These are phyloP conservation scores for Stevia rebaudiana DNA, from an alignment of 140 eudicot genomes.

Conservation along the genomic window DNA sequence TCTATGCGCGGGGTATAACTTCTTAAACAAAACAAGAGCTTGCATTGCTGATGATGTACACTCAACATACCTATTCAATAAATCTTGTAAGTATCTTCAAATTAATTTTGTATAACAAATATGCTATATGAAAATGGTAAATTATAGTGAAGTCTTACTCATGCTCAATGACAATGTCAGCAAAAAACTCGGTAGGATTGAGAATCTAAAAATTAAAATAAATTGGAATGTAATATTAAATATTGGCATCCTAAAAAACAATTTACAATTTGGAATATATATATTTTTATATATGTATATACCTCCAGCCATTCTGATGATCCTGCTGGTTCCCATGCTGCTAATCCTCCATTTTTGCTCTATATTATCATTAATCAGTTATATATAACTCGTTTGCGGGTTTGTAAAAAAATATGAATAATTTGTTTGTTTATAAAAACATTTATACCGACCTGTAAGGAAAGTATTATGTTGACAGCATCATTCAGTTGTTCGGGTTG, in stretches of 20 bases:
- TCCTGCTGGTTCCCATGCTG: constrained; percentile 93
- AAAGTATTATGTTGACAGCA: constrained; percentile 71
- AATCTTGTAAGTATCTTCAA: constrained; percentile 3
- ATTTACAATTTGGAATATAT: not conserved
- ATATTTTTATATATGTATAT: too few relatives aligned
- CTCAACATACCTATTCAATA: constrained; percentile 65
- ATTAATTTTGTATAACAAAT: not conserved
- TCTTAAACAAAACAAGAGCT: constrained; percentile 60
- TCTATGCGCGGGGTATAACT: constrained; percentile 64
- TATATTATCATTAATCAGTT: constrained; percentile 24
- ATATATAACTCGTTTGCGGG: not conserved
- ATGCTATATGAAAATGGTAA: not conserved
- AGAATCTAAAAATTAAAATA: constrained; percentile 39
- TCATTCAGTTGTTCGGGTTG: constrained; percentile 52
- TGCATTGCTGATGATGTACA: constrained; percentile 77
- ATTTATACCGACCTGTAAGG: constrained; percentile 59
- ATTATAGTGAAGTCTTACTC: constrained; percentile 42
- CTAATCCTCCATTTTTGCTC: constrained; percentile 86
- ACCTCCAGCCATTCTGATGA: constrained; percentile 85
- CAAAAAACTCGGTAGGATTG: constrained; percentile 75
- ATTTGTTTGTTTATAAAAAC: not conserved
- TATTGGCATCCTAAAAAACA: not conserved
- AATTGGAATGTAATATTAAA: not conserved
- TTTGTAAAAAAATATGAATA: too few relatives aligned
- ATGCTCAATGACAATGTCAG: constrained; percentile 65